Base-by-base conservation (phyloP, 371 early-diverging fungal species). In the Mycotypha africana region DNA sequence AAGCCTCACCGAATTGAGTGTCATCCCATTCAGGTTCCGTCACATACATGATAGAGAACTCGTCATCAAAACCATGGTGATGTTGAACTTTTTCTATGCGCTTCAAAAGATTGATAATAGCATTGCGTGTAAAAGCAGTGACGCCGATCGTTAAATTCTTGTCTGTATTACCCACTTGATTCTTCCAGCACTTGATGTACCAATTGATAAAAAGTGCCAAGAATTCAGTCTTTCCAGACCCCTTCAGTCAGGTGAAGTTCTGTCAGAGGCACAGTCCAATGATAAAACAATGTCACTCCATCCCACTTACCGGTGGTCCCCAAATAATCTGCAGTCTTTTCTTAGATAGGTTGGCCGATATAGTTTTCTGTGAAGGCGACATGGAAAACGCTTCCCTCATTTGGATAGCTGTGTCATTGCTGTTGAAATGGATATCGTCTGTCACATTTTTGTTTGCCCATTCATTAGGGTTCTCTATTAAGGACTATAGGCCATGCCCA, bases 141-240 rank as follows among this genome's bases (percentile, higher is more conserved):
- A 80, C 41, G 10, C 75, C 78, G 38, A 80, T 71, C 19, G 73
- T 61, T 28, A 56, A 60, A 56, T 65, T 47, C 37, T 36, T 47
- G 9, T n/a, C 12, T 45, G 56, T 42, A 19, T 49, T 35, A n/a
- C n/a, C n/a, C n/a, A n/a, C n/a, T 7, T 42, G 19, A 9, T 47
- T 31, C 22, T 34, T 46, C 47, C 55, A 38, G 48, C 65, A 48
- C 12, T 47, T 62, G 15, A 76, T 50, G 40, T 65, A 74, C 60
- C 78, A 65, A 15, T 70, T 58, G 8, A 70, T 45, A 26, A 76
- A 70, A 14, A 74, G 42, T 2, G 78, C 74, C 31, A 80, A 49
- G 35, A 78, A 80, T 32, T 74, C 71, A 1, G 81, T 78, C 37
- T 80, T 80, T 22, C 81, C 81, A 4, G 81, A 80, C 3, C 81